Evolutionary conservation across 2,329 filamentous ascomycete species (phyloP).

Genomic region (Trichoderma pleuroti): DNA sequence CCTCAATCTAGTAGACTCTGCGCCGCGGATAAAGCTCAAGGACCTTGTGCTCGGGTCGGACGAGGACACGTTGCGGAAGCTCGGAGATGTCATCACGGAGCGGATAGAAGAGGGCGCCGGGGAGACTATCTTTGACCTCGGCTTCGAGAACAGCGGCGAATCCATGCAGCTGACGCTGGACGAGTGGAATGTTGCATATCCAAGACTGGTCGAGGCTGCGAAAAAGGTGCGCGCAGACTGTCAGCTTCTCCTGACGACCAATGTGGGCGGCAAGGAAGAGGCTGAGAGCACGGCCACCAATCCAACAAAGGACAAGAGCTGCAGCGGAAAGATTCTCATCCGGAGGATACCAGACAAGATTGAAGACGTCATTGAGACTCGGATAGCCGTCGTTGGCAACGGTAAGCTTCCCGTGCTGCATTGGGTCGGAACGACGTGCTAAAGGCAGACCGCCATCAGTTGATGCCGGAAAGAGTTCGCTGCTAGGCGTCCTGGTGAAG

Average conservation of each 20-base stretch:
- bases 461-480: constrained; percentile 94
- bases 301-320: constrained; percentile 65
- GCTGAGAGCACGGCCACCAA: constrained; percentile 53
- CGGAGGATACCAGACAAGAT: constrained; percentile 68
- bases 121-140: constrained; percentile 87
- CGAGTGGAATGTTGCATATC: constrained; percentile 72
- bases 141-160: constrained; percentile 85
- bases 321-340: constrained; percentile 82
- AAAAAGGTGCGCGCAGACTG: constrained; percentile 67
- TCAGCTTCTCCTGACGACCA: constrained; percentile 81
- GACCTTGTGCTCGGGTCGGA: constrained; percentile 66
- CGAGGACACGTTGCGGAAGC: constrained; percentile 58
- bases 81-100: constrained; percentile 62
- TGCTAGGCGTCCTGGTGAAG: constrained; percentile 93
- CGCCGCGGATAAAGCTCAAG: constrained; percentile 65
- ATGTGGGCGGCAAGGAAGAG: constrained; percentile 76
- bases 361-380: constrained; percentile 89
- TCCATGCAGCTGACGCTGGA: constrained; percentile 70
- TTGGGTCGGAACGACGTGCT: not conserved
- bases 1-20: constrained; percentile 72
- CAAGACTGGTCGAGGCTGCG: constrained; percentile 62
- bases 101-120: constrained; percentile 80
- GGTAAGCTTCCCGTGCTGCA: constrained; percentile 44
- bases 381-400: constrained; percentile 96
- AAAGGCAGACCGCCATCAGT: constrained; percentile 46